Conservation (phyloP, 2,329 filamentous ascomycete species). For the Colletotrichum spinosum region DNA sequence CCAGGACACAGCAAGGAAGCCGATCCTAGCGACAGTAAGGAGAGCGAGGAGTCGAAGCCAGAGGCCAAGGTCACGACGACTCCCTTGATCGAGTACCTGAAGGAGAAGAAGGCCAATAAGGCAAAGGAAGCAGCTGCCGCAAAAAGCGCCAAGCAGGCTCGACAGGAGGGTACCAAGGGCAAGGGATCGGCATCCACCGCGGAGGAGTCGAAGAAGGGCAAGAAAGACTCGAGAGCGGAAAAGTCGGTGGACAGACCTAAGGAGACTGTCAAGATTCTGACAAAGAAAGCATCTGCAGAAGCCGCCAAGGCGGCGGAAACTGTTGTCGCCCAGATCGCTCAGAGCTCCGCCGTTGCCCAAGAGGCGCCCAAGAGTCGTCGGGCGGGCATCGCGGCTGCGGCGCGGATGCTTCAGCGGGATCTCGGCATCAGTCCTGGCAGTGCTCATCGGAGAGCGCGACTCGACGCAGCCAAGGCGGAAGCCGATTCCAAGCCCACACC, state of each 20-base stretch:
- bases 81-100: conserved; percentile 88
- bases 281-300: conserved; percentile 67
- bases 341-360: conserved; percentile 47
- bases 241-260: conserved; percentile 63
- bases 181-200: conserved; percentile 49
- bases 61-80: conserved; percentile 80
- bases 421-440: conserved; percentile 73
- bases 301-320: conserved; percentile 59
- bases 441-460: conserved; percentile 70
- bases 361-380: conserved; percentile 66
- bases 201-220: conserved; percentile 66
- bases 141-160: conserved; percentile 66
- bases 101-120: conserved; percentile 89
- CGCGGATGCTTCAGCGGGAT: conserved; percentile 74
- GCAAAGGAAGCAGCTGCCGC: conserved; percentile 67
- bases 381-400: conserved; percentile 72
- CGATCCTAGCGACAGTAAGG: conserved; percentile 56
- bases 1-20: conserved; percentile 63
- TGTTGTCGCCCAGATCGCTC: conserved; percentile 51
- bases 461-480: conserved; percentile 69
- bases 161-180: conserved; percentile 65
- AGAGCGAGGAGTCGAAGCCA: conserved; percentile 61
- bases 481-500: conserved; percentile 54
- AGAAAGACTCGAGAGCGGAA: conserved; percentile 68
- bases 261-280: conserved; percentile 72